Percentiles rank a stretch among this genome's conserved stretches.
Conservation (phyloP, 2,329 filamentous ascomycete species). For the Fulvia fulva region DNA sequence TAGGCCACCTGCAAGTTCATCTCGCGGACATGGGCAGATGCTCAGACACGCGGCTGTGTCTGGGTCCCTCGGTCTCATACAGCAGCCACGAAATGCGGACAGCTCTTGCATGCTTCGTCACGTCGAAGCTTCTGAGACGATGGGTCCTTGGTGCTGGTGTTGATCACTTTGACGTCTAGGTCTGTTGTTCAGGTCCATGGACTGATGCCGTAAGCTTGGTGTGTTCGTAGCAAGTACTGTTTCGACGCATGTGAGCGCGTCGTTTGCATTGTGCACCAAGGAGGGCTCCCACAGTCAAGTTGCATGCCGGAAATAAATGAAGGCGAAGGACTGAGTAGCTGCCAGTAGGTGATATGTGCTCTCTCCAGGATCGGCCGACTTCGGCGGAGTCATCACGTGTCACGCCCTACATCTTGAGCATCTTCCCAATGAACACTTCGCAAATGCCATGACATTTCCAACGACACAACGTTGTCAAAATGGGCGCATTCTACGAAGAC, state of each 20-base stretch:
- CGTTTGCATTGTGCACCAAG: no score
- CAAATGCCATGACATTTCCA: background rate
- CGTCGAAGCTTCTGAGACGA: background rate
- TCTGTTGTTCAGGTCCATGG: no score
- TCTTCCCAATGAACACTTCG: background rate
- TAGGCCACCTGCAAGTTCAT: background rate
- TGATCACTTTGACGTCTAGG: no score
- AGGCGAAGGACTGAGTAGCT: background rate
- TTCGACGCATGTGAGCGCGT: no score
- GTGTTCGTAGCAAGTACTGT: no score
- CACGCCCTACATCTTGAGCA: background rate
- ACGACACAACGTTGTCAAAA: conserved; percentile 15
- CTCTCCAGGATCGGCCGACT: background rate
- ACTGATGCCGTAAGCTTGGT: no score
- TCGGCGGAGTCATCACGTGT: background rate
- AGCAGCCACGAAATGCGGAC: background rate
- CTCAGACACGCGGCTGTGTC: background rate
- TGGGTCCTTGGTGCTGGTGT: no score
- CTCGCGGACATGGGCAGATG: background rate
- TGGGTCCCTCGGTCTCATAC: background rate
- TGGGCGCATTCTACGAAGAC: conserved; percentile 44
- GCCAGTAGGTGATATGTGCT: background rate
- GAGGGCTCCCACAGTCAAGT: no score
- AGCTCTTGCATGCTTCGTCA: background rate
- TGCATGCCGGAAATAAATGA: no score